A percentile compares a stretch with the other conserved stretches of the same genome.
phyloP scores from a whole-genome alignment of 1,139 yeast species.

The Meyerozyma carpophila region DNA sequence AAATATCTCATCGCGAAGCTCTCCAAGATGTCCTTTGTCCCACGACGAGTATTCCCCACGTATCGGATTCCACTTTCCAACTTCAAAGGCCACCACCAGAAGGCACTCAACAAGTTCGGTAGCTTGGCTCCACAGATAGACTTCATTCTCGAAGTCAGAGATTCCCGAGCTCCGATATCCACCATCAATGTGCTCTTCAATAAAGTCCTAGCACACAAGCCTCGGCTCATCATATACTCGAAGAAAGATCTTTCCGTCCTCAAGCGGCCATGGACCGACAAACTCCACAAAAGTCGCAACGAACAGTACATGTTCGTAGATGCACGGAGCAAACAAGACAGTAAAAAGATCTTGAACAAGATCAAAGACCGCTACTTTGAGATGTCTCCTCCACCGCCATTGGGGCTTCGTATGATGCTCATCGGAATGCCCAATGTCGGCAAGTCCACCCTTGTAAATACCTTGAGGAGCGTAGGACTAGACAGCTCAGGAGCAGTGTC shows the following conservation, averaged over 20 bases:
- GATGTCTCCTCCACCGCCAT: slow-evolving; percentile 67
- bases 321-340: slow-evolving; percentile 49
- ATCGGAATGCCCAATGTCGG: slow-evolving; percentile 99
- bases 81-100: slow-evolving; percentile 88
- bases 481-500: slow-evolving; percentile 19
- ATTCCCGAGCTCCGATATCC: slow-evolving; percentile 82
- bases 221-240: slow-evolving; percentile 60
- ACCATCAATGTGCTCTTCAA: slow-evolving; percentile 81
- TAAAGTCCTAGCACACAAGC: slow-evolving; percentile 53
- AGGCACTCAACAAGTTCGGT: slow-evolving; percentile 67
- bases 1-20: slow-evolving; percentile 1
- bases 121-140: slow-evolving; percentile 78
- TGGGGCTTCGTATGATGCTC: slow-evolving; percentile 72
- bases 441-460: slow-evolving; percentile 82
- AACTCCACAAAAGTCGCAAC: slow-evolving; percentile 48
- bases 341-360: slow-evolving; percentile 42
- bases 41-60: slow-evolving; percentile 53
- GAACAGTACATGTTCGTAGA: slow-evolving; percentile 60
- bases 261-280: slow-evolving; percentile 27
- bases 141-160: slow-evolving; percentile 77
- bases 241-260: slow-evolving; percentile 52
- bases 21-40: slow-evolving; percentile 35
- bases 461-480: slow-evolving; percentile 57
- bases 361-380: slow-evolving; percentile 39
- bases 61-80: slow-evolving; percentile 69